Base-by-base conservation (phyloP, 2,329 filamentous ascomycete species). In the Botryotinia calthae region DNA sequence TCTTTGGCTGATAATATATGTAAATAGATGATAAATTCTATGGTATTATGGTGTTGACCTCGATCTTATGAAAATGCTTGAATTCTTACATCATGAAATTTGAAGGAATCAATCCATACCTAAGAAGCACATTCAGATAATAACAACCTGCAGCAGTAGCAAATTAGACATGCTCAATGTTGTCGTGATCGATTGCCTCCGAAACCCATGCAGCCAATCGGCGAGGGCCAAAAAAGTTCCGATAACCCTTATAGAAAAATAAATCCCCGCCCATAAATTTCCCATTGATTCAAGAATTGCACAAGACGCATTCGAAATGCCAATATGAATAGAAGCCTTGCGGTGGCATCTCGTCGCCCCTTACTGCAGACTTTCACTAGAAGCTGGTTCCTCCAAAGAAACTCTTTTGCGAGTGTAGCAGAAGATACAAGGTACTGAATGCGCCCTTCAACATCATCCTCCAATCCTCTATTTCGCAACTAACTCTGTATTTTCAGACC, bases 271-370 rank as follows among this genome's bases (percentile, higher is more conserved):
- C 56, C 31, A 31, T 31, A 46, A 44, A 34, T 34, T 42, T 34
- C 20, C 16, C 37, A 42, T 34, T 42, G n/a, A 31, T 46, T 48
- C n/a, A 37, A 42, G 31, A 64, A 48, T 70, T 62, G 58, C 40
- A 51, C 44, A 28, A 63, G n/a, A 48, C 25, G 31, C 16, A 54
- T 34, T 58, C 74, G 74, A 65, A 44, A 79, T 79, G 75, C 75
- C 63, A 80, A 75, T 51, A 79, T 80, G 78, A 80, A 74, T 40
- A 69, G 71, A 75, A 72, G 22, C 40, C 51, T 72, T n/a, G 51
- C 70, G 51, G 51, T 76, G 28, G 68, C 72, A 46, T 72, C 67
- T 44, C 51, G 72, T 56, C 74, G 72, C 20, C 71, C 56, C 44
- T 61, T 73, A 59, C 28, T 70, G 37, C 56, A 46, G 37, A 34